phyloP scores from a whole-genome alignment of 768 basidiomycete species.

The Tulasnella sp. region DNA sequence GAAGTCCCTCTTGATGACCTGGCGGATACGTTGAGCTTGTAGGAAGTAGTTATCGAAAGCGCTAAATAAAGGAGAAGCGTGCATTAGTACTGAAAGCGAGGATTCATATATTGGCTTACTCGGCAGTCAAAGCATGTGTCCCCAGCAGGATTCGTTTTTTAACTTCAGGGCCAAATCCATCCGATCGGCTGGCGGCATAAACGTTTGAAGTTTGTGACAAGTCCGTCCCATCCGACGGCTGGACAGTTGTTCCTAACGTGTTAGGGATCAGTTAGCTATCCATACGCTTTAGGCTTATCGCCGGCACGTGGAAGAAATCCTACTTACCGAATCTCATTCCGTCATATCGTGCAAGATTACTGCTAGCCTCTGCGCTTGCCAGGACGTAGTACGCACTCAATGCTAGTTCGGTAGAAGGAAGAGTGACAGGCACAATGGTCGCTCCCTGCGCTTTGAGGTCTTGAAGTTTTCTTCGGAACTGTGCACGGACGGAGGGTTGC shows the following conservation, averaged over 20 bases:
- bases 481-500: slow-evolving; percentile 34
- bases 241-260: slow-evolving; percentile 3
- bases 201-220: slow-evolving; percentile 41
- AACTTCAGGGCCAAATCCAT: slow-evolving; percentile 75
- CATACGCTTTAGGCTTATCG: too few relatives aligned
- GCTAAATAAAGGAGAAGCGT: slow-evolving; percentile 33
- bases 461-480: slow-evolving; percentile 38
- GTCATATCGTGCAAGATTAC: slow-evolving; percentile 83
- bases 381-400: slow-evolving; percentile 95
- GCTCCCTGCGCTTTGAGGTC: slow-evolving; percentile 48
- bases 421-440: slow-evolving; percentile 54
- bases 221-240: slow-evolving; percentile 35
- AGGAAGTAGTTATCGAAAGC: slow-evolving; percentile 98
- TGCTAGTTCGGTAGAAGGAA: slow-evolving; percentile 60
- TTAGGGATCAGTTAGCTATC: slow-evolving; percentile 31
- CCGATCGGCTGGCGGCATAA: slow-evolving; percentile 57
- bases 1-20: slow-evolving; percentile 63
- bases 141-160: slow-evolving; percentile 80
- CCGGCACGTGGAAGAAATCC: not conserved
- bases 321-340: slow-evolving; percentile 69
- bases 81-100: too few relatives aligned
- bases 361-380: slow-evolving; percentile 86
- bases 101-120: too few relatives aligned
- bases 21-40: slow-evolving; percentile 77
- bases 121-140: slow-evolving; percentile 83